phyloP scores from a whole-genome alignment of 768 basidiomycete species.

The Postia placenta region DNA sequence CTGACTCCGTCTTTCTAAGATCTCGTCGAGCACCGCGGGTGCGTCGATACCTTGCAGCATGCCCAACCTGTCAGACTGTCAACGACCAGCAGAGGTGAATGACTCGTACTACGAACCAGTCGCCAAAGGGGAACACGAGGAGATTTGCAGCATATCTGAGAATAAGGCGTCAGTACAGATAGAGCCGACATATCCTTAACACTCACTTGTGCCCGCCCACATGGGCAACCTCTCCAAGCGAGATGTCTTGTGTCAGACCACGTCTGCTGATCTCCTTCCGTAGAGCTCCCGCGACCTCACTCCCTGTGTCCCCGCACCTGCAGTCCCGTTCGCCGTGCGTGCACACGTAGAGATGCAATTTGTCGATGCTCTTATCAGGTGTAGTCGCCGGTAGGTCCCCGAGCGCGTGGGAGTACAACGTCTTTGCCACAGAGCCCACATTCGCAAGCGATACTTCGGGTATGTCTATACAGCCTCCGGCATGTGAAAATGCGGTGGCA shows the following conservation, averaged over 20 bases:
- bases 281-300: constrained; percentile 48
- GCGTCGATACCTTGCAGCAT: constrained; percentile 52
- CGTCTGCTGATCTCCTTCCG: constrained; percentile 43
- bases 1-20: constrained; percentile 28
- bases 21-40: constrained; percentile 42
- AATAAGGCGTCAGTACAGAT: no score
- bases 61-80: constrained; percentile 46
- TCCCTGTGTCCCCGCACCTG: constrained; percentile 66
- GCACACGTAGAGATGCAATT: constrained; percentile 57
- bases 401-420: constrained; percentile 25
- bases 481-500: constrained; percentile 47
- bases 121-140: constrained; percentile 62
- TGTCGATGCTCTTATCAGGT: constrained; percentile 14
- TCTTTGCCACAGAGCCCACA: constrained; percentile 38
- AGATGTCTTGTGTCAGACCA: constrained; percentile 26
- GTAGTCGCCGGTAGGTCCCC: constrained; percentile 12
- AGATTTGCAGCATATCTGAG: constrained; percentile 64
- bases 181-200: not conserved
- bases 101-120: constrained; percentile 46
- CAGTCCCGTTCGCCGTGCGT: constrained; percentile 79
- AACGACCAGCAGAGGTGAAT: not conserved
- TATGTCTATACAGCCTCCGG: constrained; percentile 43
- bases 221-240: constrained; percentile 64
- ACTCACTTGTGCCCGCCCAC: constrained; percentile 82
- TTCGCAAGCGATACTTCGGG: constrained; percentile 43